These are phyloP conservation scores for Urostyla sp. DNA, from an alignment of 73 alveolate species.

Conservation along the genomic window DNA sequence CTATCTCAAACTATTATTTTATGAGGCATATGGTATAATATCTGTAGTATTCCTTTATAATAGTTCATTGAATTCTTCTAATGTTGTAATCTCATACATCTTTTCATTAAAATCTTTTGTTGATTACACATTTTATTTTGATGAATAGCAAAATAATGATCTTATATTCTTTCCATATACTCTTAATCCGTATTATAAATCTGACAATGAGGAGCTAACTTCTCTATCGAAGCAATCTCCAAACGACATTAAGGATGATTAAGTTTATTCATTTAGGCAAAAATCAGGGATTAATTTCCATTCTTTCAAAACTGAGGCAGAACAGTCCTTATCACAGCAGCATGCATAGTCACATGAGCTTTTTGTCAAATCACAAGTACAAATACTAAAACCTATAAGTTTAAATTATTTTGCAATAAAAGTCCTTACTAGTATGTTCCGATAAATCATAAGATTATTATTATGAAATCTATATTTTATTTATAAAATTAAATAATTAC, in stretches of 20 bases:
- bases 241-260: not conserved
- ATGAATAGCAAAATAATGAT: slow-evolving; percentile 34
- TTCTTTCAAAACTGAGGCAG: slow-evolving; percentile 27
- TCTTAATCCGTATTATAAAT: slow-evolving; percentile 34
- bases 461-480: not conserved
- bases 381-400: slow-evolving; percentile 3
- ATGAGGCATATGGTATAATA: not conserved
- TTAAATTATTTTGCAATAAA: not conserved
- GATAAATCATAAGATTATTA: not conserved
- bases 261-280: slow-evolving; percentile 33
- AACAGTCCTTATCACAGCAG: slow-evolving; percentile 49
- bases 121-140: not conserved
- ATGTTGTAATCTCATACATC: not conserved
- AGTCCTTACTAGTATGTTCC: not conserved
- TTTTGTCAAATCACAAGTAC: slow-evolving; percentile 46
- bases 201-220: not conserved
- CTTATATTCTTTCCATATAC: slow-evolving; percentile 52
- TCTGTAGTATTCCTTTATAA: not conserved
- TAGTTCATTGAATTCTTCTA: not conserved
- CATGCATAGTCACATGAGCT: slow-evolving; percentile 48
- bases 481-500: not conserved
- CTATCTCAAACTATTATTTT: too few species aligned
- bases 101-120: slow-evolving; percentile 19
- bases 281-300: slow-evolving; percentile 25
- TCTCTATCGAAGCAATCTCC: slow-evolving; percentile 46